These are phyloP conservation scores for Hyaloscypha variabilis DNA, from an alignment of 495 filamentous ascomycete species.

Conservation along the genomic window DNA sequence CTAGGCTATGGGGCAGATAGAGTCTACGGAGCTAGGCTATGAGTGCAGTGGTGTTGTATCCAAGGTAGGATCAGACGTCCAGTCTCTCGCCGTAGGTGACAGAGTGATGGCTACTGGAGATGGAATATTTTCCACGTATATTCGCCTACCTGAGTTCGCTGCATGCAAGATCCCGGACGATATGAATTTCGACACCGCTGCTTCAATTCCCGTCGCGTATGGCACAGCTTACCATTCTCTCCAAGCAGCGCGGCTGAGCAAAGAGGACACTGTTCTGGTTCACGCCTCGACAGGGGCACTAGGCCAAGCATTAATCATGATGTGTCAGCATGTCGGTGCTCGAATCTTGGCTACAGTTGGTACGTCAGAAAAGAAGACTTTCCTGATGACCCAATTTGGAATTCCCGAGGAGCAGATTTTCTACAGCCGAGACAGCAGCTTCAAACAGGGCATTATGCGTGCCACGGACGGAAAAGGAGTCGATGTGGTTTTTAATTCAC, in stretches of 20 bases:
- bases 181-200: slow-evolving; percentile 55
- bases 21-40: slow-evolving; percentile 51
- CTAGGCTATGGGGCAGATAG: slow-evolving; percentile 6
- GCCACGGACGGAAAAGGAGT: slow-evolving; percentile 53
- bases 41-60: slow-evolving; percentile 59
- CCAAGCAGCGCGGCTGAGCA: slow-evolving; percentile 45
- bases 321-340: slow-evolving; percentile 57
- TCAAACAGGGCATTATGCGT: slow-evolving; percentile 44
- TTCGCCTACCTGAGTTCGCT: slow-evolving; percentile 40
- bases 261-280: slow-evolving; percentile 62
- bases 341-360: slow-evolving; percentile 62
- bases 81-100: slow-evolving; percentile 49
- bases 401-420: slow-evolving; percentile 57
- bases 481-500: slow-evolving; percentile 57
- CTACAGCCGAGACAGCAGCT: slow-evolving; percentile 37
- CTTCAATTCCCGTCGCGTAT: slow-evolving; percentile 59
- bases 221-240: slow-evolving; percentile 60
- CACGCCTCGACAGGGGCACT: slow-evolving; percentile 60
- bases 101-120: slow-evolving; percentile 55
- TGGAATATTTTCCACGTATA: slow-evolving; percentile 48
- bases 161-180: slow-evolving; percentile 48
- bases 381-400: slow-evolving; percentile 49
- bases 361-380: slow-evolving; percentile 49
- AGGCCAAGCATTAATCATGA: slow-evolving; percentile 62
- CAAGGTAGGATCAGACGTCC: slow-evolving; percentile 50